phyloP scores from a whole-genome alignment of 805 yeast species.

The Saccharomycopsis synnaedendra region DNA sequence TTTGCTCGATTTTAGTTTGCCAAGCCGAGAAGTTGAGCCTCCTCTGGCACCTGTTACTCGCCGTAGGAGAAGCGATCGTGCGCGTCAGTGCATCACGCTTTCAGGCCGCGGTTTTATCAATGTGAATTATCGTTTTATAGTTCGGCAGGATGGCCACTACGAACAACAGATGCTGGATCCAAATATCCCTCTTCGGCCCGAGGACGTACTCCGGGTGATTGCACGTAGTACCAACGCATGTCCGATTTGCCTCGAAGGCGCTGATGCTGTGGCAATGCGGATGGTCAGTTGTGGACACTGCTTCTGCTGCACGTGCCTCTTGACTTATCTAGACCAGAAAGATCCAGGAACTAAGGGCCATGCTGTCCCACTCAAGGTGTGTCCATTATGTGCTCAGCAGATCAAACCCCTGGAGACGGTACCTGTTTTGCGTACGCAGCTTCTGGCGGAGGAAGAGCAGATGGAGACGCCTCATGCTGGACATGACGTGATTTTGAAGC shows the following conservation, averaged over 20 bases:
- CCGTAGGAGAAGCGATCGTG: neutral
- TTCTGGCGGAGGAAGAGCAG: conserved; percentile 34
- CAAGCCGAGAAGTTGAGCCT: conserved; percentile 25
- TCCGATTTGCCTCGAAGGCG: conserved; percentile 83
- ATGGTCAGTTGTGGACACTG: conserved; percentile 95
- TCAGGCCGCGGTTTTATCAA: conserved; percentile 65
- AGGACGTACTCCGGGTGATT: conserved; percentile 58
- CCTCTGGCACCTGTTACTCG: conserved; percentile 4
- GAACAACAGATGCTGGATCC: conserved; percentile 58
- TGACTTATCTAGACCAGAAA: conserved; percentile 54
- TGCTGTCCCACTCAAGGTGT: conserved; percentile 35
- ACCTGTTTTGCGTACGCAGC: conserved; percentile 43
- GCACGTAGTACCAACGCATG: conserved; percentile 70
- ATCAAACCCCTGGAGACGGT: conserved; percentile 44
- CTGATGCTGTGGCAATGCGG: conserved; percentile 76
- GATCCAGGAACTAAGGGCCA: conserved; percentile 6
- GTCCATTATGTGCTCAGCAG: conserved; percentile 68
- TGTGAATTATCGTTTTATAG: conserved; percentile 73
- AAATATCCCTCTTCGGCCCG: conserved; percentile 54
- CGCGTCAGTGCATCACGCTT: neutral
- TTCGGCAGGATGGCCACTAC: conserved; percentile 51
- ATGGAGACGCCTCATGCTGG: conserved; percentile 49
- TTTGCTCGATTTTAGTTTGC: conserved; percentile 45
- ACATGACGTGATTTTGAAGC: conserved; percentile 43
- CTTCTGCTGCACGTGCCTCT: conserved; percentile 72